These are phyloP conservation scores for Paraurostyla sp. DNA, from an alignment of 73 alveolate species.

Conservation along the genomic window DNA sequence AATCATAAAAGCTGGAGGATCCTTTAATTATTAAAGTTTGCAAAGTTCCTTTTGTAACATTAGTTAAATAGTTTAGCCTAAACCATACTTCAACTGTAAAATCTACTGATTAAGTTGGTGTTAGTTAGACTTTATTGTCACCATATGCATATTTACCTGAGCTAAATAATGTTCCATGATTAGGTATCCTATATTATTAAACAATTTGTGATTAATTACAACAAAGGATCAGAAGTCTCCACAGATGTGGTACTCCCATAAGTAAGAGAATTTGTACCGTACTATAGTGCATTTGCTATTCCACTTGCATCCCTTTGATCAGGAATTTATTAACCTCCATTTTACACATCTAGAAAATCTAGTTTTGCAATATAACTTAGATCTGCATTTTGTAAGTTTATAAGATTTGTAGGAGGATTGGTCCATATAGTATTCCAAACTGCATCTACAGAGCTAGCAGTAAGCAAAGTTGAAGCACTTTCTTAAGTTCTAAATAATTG, in stretches of 20 bases:
- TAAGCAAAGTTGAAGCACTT: background rate
- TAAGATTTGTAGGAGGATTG: background rate
- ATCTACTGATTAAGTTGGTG: background rate
- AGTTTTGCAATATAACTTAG: too few species aligned
- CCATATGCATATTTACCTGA: conserved; percentile 9
- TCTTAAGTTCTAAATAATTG: background rate
- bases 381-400: too few species aligned
- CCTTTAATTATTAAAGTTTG: conserved; percentile 2
- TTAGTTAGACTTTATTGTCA: background rate
- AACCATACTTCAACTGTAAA: conserved; percentile 49
- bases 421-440: background rate
- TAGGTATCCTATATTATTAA: conserved; percentile 5
- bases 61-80: background rate
- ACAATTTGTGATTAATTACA: background rate
- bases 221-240: conserved; percentile 3
- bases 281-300: too few species aligned
- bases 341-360: too few species aligned
- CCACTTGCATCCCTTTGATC: too few species aligned
- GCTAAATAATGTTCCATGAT: conserved; percentile 30
- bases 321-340: too few species aligned
- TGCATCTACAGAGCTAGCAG: background rate
- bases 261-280: too few species aligned
- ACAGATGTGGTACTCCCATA: background rate
- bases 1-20: conserved; percentile 11
- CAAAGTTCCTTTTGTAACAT: background rate